Evolutionary conservation across 768 basidiomycete genomes (phyloP), one percentile per base, ranked within the genome.

Genomic region (Asterophora parasitica): DNA sequence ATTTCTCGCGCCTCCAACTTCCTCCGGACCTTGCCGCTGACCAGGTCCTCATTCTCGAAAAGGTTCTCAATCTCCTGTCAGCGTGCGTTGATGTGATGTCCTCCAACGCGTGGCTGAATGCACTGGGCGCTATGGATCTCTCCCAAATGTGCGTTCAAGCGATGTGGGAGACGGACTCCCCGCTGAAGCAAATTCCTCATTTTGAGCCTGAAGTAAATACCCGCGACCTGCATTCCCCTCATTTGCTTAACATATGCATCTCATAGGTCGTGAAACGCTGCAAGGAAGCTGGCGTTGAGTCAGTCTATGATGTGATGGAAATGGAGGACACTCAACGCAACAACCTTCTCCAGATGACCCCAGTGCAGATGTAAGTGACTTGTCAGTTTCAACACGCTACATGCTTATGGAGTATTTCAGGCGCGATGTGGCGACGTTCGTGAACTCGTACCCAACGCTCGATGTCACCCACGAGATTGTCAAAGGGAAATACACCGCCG

Each of bases 121-220:
- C 95, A 0, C 69, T 97, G 17, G 89, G 92, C 27, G 94, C 94
- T 0, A 98, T 98, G 96, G 95, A 99, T 66, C 68, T 98, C 39
- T 90, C 90, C 7, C 96, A 98, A 66, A 98, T 98, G 95, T 94
- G 92, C 65, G 91, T 97, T 4, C 96, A 98, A 65, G 92, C 88
- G 0, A 83, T 95, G 67, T 98, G 96, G 96, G 95, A 99, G 62
- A 86, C 83, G 8, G 96, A 99, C 65, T 92, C 90, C 31, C 93
- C 94, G 0, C 67, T 98, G 56, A 92, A 89, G 61, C 95, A 99
- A 64, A 86, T 99, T 35, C 96, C 96, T 8, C 93, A 96, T 67
- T 99, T 98, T 66, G 92, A 95, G 56, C 68, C 82, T 5, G 91
- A 95, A 44, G 90, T 94, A 58, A 45, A 75, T 58, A 3, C 13